These are phyloP conservation scores for Trichosporon sp. DNA, from an alignment of 1,284 basidiomycete species.

Conservation along the genomic window DNA sequence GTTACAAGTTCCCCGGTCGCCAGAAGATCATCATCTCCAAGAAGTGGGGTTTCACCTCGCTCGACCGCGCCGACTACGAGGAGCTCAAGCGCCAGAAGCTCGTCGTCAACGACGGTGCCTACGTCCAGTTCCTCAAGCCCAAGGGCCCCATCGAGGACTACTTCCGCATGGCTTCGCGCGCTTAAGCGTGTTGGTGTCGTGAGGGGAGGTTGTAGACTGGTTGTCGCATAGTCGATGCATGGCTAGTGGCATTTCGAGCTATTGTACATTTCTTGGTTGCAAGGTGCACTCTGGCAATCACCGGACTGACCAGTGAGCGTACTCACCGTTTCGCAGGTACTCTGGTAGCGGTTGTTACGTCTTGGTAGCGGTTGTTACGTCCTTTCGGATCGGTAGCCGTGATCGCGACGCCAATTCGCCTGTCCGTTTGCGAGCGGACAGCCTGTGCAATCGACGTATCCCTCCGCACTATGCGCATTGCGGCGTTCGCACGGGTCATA, in stretches of 20 bases:
- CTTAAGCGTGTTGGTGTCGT: constrained; percentile 52
- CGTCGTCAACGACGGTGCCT: constrained; percentile 68
- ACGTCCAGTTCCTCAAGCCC: constrained; percentile 79
- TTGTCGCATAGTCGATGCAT: constrained; percentile 36
- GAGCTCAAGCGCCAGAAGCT: constrained; percentile 85
- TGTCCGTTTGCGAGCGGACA: background rate
- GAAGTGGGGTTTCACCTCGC: constrained; percentile 98
- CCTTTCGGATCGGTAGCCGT: background rate
- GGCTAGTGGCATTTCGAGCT: constrained; percentile 25
- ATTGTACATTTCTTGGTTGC: constrained; percentile 1
- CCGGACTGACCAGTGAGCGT: background rate
- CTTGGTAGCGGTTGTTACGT: background rate
- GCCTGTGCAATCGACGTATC: background rate
- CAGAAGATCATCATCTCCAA: constrained; percentile 98
- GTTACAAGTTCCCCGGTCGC: constrained; percentile 99
- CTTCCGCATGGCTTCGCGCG: constrained; percentile 78
- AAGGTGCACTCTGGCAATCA: background rate
- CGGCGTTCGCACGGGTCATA: background rate
- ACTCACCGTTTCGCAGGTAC: background rate
- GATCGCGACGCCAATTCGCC: background rate
- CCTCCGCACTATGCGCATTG: background rate
- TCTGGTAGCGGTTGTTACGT: background rate
- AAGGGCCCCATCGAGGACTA: constrained; percentile 82
- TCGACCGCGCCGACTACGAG: constrained; percentile 85
- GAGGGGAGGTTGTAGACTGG: constrained; percentile 28